These are phyloP conservation scores for Tuber umbilicatum DNA, from an alignment of 495 filamentous ascomycete genomes.

Conservation along the genomic window DNA sequence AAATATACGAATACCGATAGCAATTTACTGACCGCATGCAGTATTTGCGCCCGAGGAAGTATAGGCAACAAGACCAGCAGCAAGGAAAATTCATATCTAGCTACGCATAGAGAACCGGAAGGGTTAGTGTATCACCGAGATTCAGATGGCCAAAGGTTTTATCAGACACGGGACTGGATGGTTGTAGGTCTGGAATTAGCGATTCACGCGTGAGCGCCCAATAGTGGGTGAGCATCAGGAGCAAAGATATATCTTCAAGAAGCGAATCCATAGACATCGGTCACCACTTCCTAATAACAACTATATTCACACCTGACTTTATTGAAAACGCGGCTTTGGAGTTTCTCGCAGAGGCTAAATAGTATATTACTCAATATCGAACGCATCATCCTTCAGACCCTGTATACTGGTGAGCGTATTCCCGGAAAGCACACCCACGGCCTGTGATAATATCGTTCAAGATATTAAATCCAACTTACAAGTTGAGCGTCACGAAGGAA, in stretches of 20 bases:
- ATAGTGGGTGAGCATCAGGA: no score
- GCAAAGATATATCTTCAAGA: no score
- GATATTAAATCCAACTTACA: background rate
- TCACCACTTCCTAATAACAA: no score
- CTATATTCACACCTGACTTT: no score
- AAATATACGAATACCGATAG: background rate
- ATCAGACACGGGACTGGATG: background rate
- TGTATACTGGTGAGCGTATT: background rate
- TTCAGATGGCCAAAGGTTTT: background rate
- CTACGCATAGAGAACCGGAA: background rate
- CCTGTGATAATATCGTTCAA: background rate
- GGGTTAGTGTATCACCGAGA: background rate
- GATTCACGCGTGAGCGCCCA: no score
- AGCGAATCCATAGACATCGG: no score
- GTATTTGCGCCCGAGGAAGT: no score
- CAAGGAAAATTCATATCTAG: background rate
- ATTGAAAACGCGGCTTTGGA: no score
- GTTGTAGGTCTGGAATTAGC: no score
- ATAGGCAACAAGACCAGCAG: background rate
- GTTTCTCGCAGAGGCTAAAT: no score
- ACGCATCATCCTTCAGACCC: background rate
- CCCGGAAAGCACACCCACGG: no score
- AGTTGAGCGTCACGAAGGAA: background rate
- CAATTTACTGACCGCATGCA: background rate
- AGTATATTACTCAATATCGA: background rate